Conservation (phyloP, 305 asterid species). For the Solanum aculeatissimum region DNA sequence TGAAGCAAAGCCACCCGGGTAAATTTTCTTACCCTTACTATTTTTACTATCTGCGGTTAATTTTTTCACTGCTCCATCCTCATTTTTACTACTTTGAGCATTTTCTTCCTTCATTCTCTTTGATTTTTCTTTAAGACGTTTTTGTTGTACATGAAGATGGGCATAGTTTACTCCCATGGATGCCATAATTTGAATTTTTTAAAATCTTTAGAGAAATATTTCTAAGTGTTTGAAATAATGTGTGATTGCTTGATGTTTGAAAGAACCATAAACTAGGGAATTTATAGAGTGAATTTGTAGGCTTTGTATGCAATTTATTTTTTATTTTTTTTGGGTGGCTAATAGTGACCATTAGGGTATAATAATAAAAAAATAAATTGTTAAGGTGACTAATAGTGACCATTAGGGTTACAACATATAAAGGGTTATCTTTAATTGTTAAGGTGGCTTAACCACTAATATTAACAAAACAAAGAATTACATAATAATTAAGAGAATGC, state of each 20-base stretch:
- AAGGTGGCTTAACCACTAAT: neutral
- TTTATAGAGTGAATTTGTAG: neutral
- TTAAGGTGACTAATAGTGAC: neutral
- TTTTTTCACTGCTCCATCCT: neutral
- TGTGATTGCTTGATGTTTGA: neutral
- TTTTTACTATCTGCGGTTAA: neutral
- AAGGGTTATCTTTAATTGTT: neutral
- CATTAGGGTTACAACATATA: neutral
- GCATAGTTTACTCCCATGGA: slow-evolving; percentile 50
- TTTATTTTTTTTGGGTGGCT: neutral
- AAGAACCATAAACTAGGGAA: neutral
- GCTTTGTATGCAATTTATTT: neutral
- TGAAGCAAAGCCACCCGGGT: neutral
- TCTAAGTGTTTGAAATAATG: neutral
- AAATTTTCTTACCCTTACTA: slow-evolving; percentile 1
- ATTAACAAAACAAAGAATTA: neutral
- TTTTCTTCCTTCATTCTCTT: slow-evolving; percentile 26
- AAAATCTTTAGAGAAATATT: neutral
- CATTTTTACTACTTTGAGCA: neutral
- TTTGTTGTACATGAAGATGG: slow-evolving; percentile 31
- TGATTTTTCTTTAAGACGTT: slow-evolving; percentile 27
- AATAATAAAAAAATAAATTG: too few species aligned
- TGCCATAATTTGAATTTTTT: slow-evolving; percentile 14
- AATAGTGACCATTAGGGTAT: neutral
- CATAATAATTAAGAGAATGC: neutral